Percentiles rank a stretch among this genome's conserved stretches.
Conservation (phyloP, 2,329 filamentous ascomycete species). For the Fusarium pseudocircinatum region DNA sequence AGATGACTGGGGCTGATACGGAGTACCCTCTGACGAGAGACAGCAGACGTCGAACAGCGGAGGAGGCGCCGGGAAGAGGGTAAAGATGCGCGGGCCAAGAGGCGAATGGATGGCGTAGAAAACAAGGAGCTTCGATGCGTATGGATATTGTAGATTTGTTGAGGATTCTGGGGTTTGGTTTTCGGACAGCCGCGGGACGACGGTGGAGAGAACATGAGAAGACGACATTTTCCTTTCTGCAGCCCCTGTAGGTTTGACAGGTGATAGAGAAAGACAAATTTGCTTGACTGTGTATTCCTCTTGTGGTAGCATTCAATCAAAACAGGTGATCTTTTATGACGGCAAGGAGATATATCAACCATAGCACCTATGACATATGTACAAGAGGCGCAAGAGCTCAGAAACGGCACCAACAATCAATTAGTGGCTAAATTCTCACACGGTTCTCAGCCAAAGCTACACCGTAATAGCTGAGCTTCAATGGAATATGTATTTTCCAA, state of each 20-base stretch:
- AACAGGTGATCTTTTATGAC: neutral
- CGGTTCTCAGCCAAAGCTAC: neutral
- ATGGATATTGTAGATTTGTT: slow-evolving; percentile 35
- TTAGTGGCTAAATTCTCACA: neutral
- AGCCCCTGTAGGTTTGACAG: slow-evolving; percentile 7
- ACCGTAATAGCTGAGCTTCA: neutral
- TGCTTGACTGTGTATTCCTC: neutral
- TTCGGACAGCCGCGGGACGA: slow-evolving; percentile 22
- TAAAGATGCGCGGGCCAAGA: slow-evolving; percentile 37
- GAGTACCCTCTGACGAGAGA: slow-evolving; percentile 2
- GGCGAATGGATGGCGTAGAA: slow-evolving; percentile 13
- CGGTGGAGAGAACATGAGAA: slow-evolving; percentile 12
- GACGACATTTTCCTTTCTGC: neutral
- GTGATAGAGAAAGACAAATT: neutral
- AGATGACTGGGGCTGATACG: slow-evolving; percentile 2
- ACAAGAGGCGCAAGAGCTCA: neutral
- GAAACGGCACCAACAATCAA: neutral
- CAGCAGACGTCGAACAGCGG: slow-evolving; percentile 28
- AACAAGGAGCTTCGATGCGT: slow-evolving; percentile 17
- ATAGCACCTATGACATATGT: neutral
- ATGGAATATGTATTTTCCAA: neutral
- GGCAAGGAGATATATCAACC: neutral
- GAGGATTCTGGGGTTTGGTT: slow-evolving; percentile 32
- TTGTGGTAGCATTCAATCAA: neutral
- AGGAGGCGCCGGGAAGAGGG: slow-evolving; percentile 35